These are phyloP conservation scores for Blastocystis sp. DNA, from an alignment of 352 stramenopile genomes.

Conservation along the genomic window DNA sequence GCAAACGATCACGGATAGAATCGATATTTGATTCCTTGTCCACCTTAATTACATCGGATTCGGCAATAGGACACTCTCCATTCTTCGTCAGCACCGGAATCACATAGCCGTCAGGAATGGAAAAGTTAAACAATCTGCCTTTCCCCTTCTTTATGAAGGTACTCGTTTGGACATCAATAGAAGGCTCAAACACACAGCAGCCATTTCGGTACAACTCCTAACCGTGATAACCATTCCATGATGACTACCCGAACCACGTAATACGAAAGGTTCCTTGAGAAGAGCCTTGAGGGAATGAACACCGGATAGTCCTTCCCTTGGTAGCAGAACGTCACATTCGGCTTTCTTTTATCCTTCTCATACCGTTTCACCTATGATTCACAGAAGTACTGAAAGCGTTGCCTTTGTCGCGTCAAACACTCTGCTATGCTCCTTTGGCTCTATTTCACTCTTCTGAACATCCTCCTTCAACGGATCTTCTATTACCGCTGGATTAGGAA, in stretches of 20 bases:
- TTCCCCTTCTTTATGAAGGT: neutral
- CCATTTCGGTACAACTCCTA: slow-evolving; percentile 37
- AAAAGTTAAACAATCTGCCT: neutral
- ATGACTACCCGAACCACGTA: neutral
- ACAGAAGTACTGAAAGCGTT: neutral
- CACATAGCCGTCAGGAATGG: slow-evolving; percentile 54
- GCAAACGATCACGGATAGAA: neutral
- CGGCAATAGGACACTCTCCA: neutral
- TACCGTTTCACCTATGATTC: neutral
- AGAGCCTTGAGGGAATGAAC: neutral
- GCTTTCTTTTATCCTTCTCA: neutral
- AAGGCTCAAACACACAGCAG: slow-evolving; percentile 10
- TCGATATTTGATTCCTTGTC: neutral
- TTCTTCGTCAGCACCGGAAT: slow-evolving; percentile 43
- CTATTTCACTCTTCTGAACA: neutral
- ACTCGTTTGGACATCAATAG: slow-evolving; percentile 15
- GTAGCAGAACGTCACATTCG: slow-evolving; percentile 51
- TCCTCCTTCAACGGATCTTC: neutral
- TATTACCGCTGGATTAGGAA: neutral
- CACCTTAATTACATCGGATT: neutral
- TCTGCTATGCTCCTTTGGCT: neutral
- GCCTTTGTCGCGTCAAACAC: slow-evolving; percentile 17
- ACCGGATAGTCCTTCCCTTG: slow-evolving; percentile 48
- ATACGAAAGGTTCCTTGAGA: neutral
- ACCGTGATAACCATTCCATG: neutral